These are phyloP conservation scores for Leccinum subgranulosum DNA, from an alignment of 768 basidiomycete genomes.

Conservation along the genomic window DNA sequence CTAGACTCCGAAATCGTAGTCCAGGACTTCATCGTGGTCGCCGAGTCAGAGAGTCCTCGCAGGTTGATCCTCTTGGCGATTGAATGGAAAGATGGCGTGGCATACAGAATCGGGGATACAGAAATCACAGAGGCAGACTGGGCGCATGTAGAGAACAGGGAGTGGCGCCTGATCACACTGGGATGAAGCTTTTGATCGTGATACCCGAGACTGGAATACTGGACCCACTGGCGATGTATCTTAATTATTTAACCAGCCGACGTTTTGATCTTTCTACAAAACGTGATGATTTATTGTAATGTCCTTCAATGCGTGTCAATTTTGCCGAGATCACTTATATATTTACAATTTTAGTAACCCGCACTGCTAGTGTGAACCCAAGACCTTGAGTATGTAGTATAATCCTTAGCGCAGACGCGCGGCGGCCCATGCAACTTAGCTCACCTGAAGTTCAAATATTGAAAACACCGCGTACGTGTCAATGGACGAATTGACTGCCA, in stretches of 20 bases:
- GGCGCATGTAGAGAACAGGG: slow-evolving; percentile 5
- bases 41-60: neutral
- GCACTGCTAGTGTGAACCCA: no score
- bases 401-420: no score
- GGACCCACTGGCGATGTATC: neutral
- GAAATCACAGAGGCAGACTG: neutral
- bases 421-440: no score
- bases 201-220: neutral
- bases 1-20: neutral
- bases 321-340: no score
- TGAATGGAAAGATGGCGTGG: neutral
- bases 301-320: no score
- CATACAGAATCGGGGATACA: neutral
- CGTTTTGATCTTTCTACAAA: neutral
- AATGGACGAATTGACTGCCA: no score
- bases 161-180: slow-evolving; percentile 7
- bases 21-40: slow-evolving; percentile 15
- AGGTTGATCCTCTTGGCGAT: neutral
- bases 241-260: no score
- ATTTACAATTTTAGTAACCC: no score
- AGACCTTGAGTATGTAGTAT: no score
- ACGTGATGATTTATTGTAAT: neutral
- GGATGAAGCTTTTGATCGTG: neutral
- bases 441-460: no score
- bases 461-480: no score